phyloP scores from a whole-genome alignment of 2,329 filamentous ascomycete genomes.

The Fusarium cicatricum region DNA sequence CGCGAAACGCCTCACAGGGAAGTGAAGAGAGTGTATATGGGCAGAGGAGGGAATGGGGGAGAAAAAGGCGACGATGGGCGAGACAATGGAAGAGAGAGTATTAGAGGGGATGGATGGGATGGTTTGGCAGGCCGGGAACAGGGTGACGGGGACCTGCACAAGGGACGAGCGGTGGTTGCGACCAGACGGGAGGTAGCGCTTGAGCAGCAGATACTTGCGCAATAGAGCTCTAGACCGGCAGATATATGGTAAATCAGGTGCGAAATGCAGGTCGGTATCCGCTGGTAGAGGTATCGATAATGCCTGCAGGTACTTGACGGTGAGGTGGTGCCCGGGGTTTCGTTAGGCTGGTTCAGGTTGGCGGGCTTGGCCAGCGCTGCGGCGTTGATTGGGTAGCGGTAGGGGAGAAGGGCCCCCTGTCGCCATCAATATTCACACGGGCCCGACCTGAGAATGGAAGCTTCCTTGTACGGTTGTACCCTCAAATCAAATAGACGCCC shows the following conservation, averaged over 20 bases:
- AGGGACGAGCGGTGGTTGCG: slow-evolving; percentile 31
- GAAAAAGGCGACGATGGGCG: slow-evolving; percentile 26
- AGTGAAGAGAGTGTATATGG: slow-evolving; percentile 26
- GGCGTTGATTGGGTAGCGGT: slow-evolving; percentile 26
- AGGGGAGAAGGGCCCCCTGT: slow-evolving; percentile 30
- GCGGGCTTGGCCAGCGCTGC: slow-evolving; percentile 34
- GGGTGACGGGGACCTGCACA: slow-evolving; percentile 27
- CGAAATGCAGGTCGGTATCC: neutral
- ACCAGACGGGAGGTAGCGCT: slow-evolving; percentile 17
- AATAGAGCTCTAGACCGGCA: slow-evolving; percentile 13
- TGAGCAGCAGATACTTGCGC: slow-evolving; percentile 27
- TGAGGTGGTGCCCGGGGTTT: slow-evolving; percentile 26
- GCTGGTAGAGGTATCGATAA: slow-evolving; percentile 22
- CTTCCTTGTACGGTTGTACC: too few relatives aligned
- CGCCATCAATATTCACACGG: too few relatives aligned
- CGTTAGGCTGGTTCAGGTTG: slow-evolving; percentile 43
- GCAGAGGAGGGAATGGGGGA: slow-evolving; percentile 21
- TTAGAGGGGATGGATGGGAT: slow-evolving; percentile 34
- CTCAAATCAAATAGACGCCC: slow-evolving; percentile 18
- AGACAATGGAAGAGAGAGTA: slow-evolving; percentile 35
- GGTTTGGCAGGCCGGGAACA: slow-evolving; percentile 40
- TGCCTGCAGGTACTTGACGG: slow-evolving; percentile 33
- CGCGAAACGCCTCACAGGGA: slow-evolving; percentile 33
- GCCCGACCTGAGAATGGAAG: slow-evolving; percentile 10
- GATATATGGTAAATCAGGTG: neutral